Evolutionary conservation across 148 eudicot species (phyloP), one percentile per base, ranked within the genome.

Genomic region (Polygonum maritimum): DNA sequence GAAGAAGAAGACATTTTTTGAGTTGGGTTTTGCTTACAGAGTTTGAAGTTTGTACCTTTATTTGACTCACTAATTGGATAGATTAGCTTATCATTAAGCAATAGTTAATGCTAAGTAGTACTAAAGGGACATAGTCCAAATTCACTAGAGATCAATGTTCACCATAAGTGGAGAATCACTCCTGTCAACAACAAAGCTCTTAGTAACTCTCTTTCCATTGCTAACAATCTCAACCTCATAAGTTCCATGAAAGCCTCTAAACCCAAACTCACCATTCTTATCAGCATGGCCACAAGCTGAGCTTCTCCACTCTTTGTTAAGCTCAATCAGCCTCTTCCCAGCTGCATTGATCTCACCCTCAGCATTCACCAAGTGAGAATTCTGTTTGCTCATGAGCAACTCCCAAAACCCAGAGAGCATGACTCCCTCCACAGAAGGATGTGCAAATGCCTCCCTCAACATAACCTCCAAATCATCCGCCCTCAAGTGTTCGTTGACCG

Each of bases 321-420:
- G 88, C 40, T 79, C 84, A 40, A 92, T 87, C 60, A 81, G 83
- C 80, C 91, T 82, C 54, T 77, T 80, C 15, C 98, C 98, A 0
- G 98, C 96, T 80, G 84, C 95, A 52, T 92, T 94, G 10, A 94
- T 0, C 13, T 94, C 97, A 0, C 98, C 98, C 83, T 94, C 98
- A 0, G 98, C 97, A 78, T 92, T 85, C 51, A 94, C 97, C 16
- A 94, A 84, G 73, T 90, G 91, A 2, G 93, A 76, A 62, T 94
- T 83, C 2, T 87, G 83, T 71, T 97, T 69, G 70, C 40, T 85
- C 92, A 62, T 88, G 89, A 7, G 87, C 71, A 94, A 54, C 87
- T 94, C 97, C 98, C 98, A 92, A 62, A 92, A 90, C 10, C 98
- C 98, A 96, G 97, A 94, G 47, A 94, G 48, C 91, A 94, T 80